Conservation (phyloP, 148 eudicot species). For the Suaeda aralocaspica region DNA sequence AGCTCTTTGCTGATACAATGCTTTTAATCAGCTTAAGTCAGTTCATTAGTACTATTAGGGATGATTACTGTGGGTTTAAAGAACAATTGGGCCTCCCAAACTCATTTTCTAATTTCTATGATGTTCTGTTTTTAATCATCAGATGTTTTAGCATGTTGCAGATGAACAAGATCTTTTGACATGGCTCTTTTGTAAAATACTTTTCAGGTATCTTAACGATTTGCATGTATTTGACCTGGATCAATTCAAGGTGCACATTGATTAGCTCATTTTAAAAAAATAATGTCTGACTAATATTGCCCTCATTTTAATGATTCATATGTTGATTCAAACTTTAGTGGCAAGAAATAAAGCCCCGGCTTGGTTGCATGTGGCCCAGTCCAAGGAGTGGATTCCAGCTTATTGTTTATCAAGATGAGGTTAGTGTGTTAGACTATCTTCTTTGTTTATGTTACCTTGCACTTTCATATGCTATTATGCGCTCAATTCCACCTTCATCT, state of each 20-base stretch:
- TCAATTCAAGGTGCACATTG: conserved; percentile 71
- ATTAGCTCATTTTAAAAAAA: neutral
- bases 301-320: conserved; percentile 9
- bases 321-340: conserved; percentile 48
- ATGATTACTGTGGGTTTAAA: no score
- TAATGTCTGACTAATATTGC: neutral
- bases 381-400: conserved; percentile 94
- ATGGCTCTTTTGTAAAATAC: neutral
- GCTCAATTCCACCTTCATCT: neutral
- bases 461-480: neutral
- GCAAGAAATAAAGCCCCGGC: conserved; percentile 93
- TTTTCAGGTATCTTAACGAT: conserved; percentile 86
- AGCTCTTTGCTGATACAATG: no score
- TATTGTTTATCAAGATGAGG: conserved; percentile 93
- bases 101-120: no score
- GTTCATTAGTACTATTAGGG: no score
- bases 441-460: neutral
- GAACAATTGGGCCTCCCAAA: no score
- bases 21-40: no score
- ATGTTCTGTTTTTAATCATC: no score
- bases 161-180: conserved; percentile 6
- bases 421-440: conserved; percentile 25
- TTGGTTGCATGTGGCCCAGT: conserved; percentile 94
- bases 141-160: neutral
- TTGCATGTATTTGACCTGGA: conserved; percentile 91